Evolutionary conservation across 2,329 filamentous ascomycete genomes (phyloP).

Genomic region (Aspergillus melleus): DNA sequence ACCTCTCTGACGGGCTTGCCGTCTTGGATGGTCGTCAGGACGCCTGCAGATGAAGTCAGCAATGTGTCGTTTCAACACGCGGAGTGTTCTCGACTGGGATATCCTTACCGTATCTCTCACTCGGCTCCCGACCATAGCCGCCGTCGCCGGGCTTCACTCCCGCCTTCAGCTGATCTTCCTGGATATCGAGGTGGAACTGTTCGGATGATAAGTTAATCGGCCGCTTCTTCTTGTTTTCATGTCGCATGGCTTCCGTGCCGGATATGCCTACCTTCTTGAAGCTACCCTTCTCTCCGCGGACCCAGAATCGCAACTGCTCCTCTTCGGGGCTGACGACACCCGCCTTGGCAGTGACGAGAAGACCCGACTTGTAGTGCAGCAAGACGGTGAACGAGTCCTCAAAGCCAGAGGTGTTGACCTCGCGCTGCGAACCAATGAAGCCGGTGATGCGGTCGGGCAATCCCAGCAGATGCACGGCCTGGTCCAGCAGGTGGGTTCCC

Average conservation of each 20-base stretch:
- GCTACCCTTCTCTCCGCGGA: constrained; percentile 70
- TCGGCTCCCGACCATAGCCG: constrained; percentile 65
- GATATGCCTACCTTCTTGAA: constrained; percentile 64
- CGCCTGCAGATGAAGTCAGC: constrained; percentile 21
- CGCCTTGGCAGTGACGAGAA: constrained; percentile 69
- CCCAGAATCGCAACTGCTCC: constrained; percentile 73
- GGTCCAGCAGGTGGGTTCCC: constrained; percentile 74
- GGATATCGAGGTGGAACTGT: constrained; percentile 63
- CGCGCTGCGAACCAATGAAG: constrained; percentile 66
- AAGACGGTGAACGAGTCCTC: constrained; percentile 60
- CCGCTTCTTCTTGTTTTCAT: background rate
- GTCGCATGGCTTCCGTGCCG: background rate
- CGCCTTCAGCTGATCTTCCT: constrained; percentile 71
- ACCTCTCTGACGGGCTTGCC: constrained; percentile 53
- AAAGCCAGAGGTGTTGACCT: constrained; percentile 52
- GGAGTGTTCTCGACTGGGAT: too few species aligned
- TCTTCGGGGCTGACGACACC: constrained; percentile 67
- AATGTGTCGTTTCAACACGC: too few species aligned
- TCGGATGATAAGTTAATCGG: background rate
- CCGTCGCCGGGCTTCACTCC: constrained; percentile 63
- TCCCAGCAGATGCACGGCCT: constrained; percentile 70
- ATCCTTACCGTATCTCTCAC: constrained; percentile 55
- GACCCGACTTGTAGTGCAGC: constrained; percentile 63
- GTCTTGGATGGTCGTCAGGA: constrained; percentile 57
- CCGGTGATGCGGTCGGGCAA: constrained; percentile 66